These are phyloP conservation scores for Paspalum notatum DNA, from an alignment of 176 grass and related monocot species.

Conservation along the genomic window DNA sequence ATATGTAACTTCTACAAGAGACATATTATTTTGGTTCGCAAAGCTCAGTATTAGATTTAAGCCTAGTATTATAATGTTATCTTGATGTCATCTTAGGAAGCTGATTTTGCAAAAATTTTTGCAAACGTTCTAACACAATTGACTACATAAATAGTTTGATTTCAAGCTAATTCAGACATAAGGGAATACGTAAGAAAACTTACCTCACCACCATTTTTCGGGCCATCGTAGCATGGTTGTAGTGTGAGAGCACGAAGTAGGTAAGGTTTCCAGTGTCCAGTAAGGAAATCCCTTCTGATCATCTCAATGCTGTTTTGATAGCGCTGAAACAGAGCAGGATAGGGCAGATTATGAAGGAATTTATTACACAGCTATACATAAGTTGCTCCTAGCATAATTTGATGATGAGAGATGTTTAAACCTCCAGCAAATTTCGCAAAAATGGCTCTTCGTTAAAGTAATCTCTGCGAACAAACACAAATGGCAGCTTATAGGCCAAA, in stretches of 20 bases:
- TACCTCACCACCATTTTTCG: conserved; percentile 87
- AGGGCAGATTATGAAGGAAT: conserved; percentile 9
- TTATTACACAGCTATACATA: conserved; percentile 21
- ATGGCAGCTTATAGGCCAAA: conserved; percentile 93
- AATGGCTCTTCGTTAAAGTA: conserved; percentile 99
- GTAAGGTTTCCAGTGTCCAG: conserved; percentile 97
- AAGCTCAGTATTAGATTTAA: conserved; percentile 29
- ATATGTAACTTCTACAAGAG: conserved; percentile 3
- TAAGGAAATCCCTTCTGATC: conserved; percentile 94
- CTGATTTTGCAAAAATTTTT: conserved; percentile 37
- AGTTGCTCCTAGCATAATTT: background rate
- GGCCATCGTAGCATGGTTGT: conserved; percentile 74
- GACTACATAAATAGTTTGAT: conserved; percentile 14
- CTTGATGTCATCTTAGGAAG: background rate
- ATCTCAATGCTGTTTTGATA: conserved; percentile 90
- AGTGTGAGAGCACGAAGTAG: conserved; percentile 78
- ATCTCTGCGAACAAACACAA: conserved; percentile 91
- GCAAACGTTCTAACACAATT: conserved; percentile 15
- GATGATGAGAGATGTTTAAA: conserved; percentile 45
- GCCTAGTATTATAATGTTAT: background rate
- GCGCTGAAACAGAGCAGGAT: conserved; percentile 24
- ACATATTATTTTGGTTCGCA: conserved; percentile 14
- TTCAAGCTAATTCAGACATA: conserved; percentile 10
- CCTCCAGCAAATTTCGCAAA: conserved; percentile 95
- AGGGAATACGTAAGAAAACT: conserved; percentile 9